phyloP scores from a whole-genome alignment of 169 alveolate genomes.

The Cryptosporidium parvum region DNA sequence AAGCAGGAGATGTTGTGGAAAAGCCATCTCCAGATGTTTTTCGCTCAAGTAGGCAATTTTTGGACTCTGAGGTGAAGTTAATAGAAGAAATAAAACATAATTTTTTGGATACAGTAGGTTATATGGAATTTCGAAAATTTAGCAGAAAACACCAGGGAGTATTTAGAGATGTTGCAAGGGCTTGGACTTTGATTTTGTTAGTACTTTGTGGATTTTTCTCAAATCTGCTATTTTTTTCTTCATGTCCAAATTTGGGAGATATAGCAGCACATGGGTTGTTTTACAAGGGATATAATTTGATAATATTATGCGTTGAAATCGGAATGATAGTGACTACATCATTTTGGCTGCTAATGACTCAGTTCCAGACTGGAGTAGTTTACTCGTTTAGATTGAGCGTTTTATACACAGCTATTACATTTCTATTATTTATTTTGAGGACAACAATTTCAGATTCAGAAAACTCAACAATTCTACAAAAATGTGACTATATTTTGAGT shows the following conservation, averaged over 20 bases:
- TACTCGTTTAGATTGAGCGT: slow-evolving; percentile 65
- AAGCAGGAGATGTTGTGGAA: slow-evolving; percentile 75
- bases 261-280: slow-evolving; percentile 35
- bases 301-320: slow-evolving; percentile 48
- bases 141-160: slow-evolving; percentile 75
- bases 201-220: slow-evolving; percentile 53
- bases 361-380: slow-evolving; percentile 76
- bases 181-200: slow-evolving; percentile 52
- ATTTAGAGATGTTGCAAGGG: slow-evolving; percentile 70
- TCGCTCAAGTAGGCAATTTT: slow-evolving; percentile 38
- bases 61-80: slow-evolving; percentile 46
- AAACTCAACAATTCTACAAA: slow-evolving; percentile 19
- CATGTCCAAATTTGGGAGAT: slow-evolving; percentile 72
- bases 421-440: slow-evolving; percentile 42
- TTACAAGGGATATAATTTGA: slow-evolving; percentile 37
- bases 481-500: slow-evolving; percentile 32
- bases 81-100: slow-evolving; percentile 48
- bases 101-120: slow-evolving; percentile 67
- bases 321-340: slow-evolving; percentile 47
- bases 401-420: slow-evolving; percentile 41
- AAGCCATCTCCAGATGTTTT: slow-evolving; percentile 70
- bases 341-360: slow-evolving; percentile 66
- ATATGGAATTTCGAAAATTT: slow-evolving; percentile 66
- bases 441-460: slow-evolving; percentile 24
- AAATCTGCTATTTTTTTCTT: slow-evolving; percentile 57